Conservation (phyloP, 2,329 filamentous ascomycete genomes). For the Alternaria sp. region DNA sequence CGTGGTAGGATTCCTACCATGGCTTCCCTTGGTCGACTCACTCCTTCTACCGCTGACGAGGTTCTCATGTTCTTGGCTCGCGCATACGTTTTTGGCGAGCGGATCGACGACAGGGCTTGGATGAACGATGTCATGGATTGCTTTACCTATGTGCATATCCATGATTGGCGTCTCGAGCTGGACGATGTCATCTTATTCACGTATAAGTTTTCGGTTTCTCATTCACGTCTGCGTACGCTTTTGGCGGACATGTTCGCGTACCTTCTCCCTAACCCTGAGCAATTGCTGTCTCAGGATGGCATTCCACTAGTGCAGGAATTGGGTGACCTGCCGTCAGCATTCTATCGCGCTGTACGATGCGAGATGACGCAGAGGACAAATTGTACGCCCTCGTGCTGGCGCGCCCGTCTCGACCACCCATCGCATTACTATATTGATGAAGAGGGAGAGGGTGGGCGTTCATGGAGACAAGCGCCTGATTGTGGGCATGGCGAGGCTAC, state of each 20-base stretch:
- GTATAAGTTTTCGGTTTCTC: neutral
- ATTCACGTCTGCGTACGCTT: neutral
- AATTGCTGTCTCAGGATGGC: neutral
- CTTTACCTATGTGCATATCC: neutral
- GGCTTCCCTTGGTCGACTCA: neutral
- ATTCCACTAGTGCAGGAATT: neutral
- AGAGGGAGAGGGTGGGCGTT: neutral
- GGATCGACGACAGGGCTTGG: neutral
- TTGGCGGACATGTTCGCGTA: neutral
- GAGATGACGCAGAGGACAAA: neutral
- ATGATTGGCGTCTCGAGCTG: neutral
- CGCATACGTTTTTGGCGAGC: neutral
- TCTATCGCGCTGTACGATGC: neutral
- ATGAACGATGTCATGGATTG: neutral
- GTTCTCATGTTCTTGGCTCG: neutral
- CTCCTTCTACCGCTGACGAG: neutral
- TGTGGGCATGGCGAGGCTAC: neutral
- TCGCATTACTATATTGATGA: neutral
- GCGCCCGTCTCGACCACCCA: neutral
- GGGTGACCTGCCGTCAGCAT: neutral
- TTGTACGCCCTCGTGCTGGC: neutral
- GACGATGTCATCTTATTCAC: neutral
- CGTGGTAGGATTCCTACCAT: neutral
- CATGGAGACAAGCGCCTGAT: too few relatives aligned
- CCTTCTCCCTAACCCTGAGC: neutral